A percentile compares a stretch with the other conserved stretches of the same genome.
Evolutionary conservation across 441 rosid genomes (phyloP).

Genomic region (Croton setiger): DNA sequence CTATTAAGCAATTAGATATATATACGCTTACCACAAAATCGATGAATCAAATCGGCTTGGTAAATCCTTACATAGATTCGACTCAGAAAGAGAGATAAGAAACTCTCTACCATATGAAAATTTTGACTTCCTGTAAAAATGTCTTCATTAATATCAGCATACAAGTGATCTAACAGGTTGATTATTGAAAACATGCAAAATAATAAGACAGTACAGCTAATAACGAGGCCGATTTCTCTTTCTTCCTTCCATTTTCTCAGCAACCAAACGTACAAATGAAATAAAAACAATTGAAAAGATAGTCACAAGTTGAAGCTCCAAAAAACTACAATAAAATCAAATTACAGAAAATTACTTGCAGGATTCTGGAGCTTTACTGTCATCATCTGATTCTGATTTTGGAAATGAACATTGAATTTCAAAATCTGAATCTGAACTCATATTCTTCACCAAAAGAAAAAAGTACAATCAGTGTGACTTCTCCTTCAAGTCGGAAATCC

Average conservation of each 20-base stretch:
- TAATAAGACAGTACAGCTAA: background rate
- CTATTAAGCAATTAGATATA: background rate
- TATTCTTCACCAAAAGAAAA: conserved; percentile 12
- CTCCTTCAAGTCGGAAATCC: conserved; percentile 1
- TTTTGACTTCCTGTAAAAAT: conserved; percentile 20
- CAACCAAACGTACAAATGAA: conserved; percentile 16
- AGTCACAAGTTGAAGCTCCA: conserved; percentile 10
- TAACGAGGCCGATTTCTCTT: background rate
- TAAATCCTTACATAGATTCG: conserved; percentile 30
- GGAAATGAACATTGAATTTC: conserved; percentile 20
- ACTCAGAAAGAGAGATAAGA: conserved; percentile 30
- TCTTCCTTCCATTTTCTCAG: conserved; percentile 13
- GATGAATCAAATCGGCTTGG: conserved; percentile 29
- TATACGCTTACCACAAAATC: conserved; percentile 22
- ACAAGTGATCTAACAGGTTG: conserved; percentile 1
- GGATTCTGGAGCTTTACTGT: conserved; percentile 14
- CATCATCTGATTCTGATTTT: conserved; percentile 21
- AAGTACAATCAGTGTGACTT: background rate
- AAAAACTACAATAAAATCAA: background rate
- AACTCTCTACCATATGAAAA: conserved; percentile 26
- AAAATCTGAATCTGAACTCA: conserved; percentile 23
- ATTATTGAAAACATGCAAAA: background rate
- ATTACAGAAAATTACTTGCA: conserved; percentile 18
- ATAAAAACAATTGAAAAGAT: background rate
- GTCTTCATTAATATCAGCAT: conserved; percentile 9